Base-by-base conservation (phyloP, 208 protist genomes). In the Blastocrithidia nonstop region DNA sequence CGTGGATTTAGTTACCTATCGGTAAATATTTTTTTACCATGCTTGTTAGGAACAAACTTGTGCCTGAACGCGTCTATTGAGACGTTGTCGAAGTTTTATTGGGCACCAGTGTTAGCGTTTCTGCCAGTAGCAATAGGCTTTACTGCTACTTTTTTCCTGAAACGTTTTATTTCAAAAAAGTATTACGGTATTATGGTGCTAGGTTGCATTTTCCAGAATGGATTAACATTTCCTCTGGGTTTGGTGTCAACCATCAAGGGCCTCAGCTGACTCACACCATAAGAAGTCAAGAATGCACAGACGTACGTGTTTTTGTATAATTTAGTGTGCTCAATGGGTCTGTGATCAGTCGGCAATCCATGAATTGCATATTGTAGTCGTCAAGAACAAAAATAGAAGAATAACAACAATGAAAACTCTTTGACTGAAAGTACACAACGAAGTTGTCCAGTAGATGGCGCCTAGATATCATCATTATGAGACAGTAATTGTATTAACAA, bases 251-350 rank as follows among this genome's bases (percentile, higher is more conserved):
- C 67, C 35, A 41, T 88, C 16, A 73, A 73, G 15, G 71, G 62
- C 15, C 43, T 84, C 16, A 23, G 39, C 11, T 84, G 69, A 74
- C 55, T 75, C 36, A 64, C 40, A 23, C 29, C 6, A 4, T n/a
- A 40, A 17, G 53, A 43, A 8, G 57, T 60, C 16, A 41, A 61
- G 6, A 45, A 66, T 13, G 66, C 54, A 24, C 37, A 69, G 47
- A 61, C 57, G 4, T 83, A 82, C 57, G 64, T 88, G 19, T 80
- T 84, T 47, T 52, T 83, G 0, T 84, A 84, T 58, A 88, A 80
- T 46, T 60, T 83, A 21, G 22, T 70, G 24, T 81, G 61, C 45
- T 70, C 67, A 20, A 61, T 81, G 20, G 64, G 58, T 0, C 60
- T 78, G 0, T 88, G 65, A 68, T 58, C 50, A 3, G 22, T 75